Evolutionary conservation across 441 rosid species (phyloP), one percentile per base, ranked within the genome.

Genomic region (Codiaeum variegatum): DNA sequence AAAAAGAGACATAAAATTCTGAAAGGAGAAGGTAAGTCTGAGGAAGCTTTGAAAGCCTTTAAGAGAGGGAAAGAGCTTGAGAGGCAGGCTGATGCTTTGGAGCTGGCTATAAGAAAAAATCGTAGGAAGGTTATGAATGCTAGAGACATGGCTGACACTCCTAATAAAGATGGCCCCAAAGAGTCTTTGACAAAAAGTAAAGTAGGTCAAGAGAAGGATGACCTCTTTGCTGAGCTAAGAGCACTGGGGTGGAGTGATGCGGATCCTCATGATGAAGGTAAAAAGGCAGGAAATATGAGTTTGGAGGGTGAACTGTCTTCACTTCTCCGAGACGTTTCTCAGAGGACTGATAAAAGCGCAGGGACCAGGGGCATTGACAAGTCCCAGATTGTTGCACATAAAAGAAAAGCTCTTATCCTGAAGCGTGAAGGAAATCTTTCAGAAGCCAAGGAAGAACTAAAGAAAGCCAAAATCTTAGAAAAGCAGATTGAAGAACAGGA

Each of bases 391-490:
- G 52, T 84, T 81, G 91, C 88, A 73, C 89, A 80, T 81, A 95
- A 95, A 80, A 90, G 82, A 76, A 88, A 85, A 73, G 99, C 99
- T 21, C 91, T 95, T 62, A 44, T 73, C 47, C 78, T 92, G 79
- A 95, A 95, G 85, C 97, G 91, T 70, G 95, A 90, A 83, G 98
- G 99, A 67, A 93, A 90, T 73, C 91, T 93, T 82, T 84, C 87
- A 15, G 98, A 93, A 85, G 99, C 99, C 56, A 95, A 95, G 87
- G 96, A 95, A 83, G 97, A 95, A 81, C 77, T 93, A 23, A 95
- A 89, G 86, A 88, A 77, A 78, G 98, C 98, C 70, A 95, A 95
- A 80, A 46, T 88, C 80, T 79, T 95, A 72, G 99, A 95, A 82
- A 89, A 86, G 84, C 87, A 95, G 76, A 85, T 91, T 73, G 98